Percentiles rank a stretch among this genome's conserved stretches.
phyloP scores from a whole-genome alignment of 2,329 filamentous ascomycete species.

The Esteya vermicola region DNA sequence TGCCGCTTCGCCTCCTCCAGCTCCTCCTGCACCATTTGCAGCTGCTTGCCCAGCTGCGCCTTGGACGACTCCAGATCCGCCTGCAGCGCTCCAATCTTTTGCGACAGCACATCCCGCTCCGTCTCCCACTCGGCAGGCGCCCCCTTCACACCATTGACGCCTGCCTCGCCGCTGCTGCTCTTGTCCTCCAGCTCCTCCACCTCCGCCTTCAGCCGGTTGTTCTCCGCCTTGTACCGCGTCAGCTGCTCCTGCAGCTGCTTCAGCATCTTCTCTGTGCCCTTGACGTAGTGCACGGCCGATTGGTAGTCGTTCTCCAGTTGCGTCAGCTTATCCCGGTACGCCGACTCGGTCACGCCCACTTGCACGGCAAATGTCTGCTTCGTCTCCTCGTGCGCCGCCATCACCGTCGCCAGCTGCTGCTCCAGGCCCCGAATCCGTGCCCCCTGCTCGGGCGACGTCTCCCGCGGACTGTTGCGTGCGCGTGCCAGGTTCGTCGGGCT shows the following conservation, averaged over 20 bases:
- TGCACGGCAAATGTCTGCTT: conserved; percentile 64
- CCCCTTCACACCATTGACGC: conserved; percentile 21
- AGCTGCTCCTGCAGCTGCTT: conserved; percentile 97
- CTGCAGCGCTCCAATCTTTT: conserved; percentile 57
- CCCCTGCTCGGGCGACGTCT: conserved; percentile 55
- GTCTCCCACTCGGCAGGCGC: conserved; percentile 53
- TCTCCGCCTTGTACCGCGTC: conserved; percentile 80
- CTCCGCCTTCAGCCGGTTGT: conserved; percentile 68
- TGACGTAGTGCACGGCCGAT: conserved; percentile 94
- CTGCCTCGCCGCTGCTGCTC: conserved; percentile 16
- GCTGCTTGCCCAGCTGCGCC: conserved; percentile 53
- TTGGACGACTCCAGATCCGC: conserved; percentile 52
- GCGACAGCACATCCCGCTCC: conserved; percentile 54
- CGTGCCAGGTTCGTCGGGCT: conserved; percentile 60
- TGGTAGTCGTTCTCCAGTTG: conserved; percentile 96
- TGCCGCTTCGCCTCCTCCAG: conserved; percentile 51
- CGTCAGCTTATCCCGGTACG: conserved; percentile 83
- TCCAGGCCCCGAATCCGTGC: conserved; percentile 73
- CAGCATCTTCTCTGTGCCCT: conserved; percentile 97
- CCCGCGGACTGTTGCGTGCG: conserved; percentile 59
- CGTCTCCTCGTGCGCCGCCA: conserved; percentile 74
- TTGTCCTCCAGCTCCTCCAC: conserved; percentile 53
- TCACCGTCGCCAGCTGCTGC: conserved; percentile 64
- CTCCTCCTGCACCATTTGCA: conserved; percentile 55
- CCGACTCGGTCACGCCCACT: conserved; percentile 72